A percentile compares a stretch with the other conserved stretches of the same genome.
phyloP scores from a whole-genome alignment of 257 asterid genomes.

The Fraxinus pennsylvanica region DNA sequence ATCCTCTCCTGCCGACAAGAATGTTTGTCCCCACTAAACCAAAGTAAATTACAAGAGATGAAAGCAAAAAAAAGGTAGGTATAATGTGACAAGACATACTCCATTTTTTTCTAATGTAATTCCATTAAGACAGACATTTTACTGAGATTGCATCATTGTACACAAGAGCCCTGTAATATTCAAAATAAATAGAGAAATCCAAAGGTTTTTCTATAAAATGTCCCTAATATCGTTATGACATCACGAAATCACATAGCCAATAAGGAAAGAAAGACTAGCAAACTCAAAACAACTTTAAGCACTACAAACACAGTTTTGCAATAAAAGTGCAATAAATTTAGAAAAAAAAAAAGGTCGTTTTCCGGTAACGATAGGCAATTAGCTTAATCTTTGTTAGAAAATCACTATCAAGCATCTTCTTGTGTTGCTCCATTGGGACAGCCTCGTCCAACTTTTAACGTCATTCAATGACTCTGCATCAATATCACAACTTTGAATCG shows the following conservation, averaged over 20 bases:
- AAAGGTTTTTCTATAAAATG: no score
- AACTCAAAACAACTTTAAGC: background rate
- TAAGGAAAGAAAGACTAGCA: background rate
- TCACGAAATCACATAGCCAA: background rate
- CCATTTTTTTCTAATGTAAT: slow-evolving; percentile 2
- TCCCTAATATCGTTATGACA: no score
- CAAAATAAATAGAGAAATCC: no score
- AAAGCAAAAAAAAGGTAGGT: slow-evolving; percentile 27
- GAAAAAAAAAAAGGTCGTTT: slow-evolving; percentile 24
- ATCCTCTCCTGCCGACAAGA: slow-evolving; percentile 67
- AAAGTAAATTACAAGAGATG: slow-evolving; percentile 38
- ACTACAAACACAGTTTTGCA: slow-evolving; percentile 28
- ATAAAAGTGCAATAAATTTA: background rate
- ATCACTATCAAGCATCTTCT: slow-evolving; percentile 55
- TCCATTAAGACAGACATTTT: no score
- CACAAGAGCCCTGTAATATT: no score
- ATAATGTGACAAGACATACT: slow-evolving; percentile 30
- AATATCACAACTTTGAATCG: slow-evolving; percentile 43
- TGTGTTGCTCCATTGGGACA: slow-evolving; percentile 55
- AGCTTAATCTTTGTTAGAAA: slow-evolving; percentile 44
- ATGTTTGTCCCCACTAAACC: slow-evolving; percentile 63
- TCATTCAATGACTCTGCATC: slow-evolving; percentile 44
- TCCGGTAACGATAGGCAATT: slow-evolving; percentile 32
- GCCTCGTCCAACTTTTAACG: slow-evolving; percentile 37
- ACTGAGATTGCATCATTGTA: no score